Percentiles rank a stretch among this genome's conserved stretches.
phyloP scores from a whole-genome alignment of 176 grass and related monocot species.

The Lolium multiflorum region DNA sequence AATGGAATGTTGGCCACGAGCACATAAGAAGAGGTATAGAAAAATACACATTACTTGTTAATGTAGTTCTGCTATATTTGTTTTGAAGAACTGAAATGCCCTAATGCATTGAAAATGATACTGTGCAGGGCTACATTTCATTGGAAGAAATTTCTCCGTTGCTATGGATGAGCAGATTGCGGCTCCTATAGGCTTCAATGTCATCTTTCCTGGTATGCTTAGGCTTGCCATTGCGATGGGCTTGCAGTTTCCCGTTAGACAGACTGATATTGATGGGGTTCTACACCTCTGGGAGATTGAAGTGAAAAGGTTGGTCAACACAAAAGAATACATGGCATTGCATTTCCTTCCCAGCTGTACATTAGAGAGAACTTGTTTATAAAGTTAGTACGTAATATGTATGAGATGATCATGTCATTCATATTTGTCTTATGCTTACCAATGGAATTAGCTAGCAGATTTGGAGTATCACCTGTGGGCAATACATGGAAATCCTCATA shows the following conservation, averaged over 20 bases:
- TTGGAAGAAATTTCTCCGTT: constrained; percentile 46
- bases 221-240: constrained; percentile 44
- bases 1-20: constrained; percentile 59
- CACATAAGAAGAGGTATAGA: constrained; percentile 56
- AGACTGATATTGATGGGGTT: constrained; percentile 41
- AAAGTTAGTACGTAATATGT: background rate
- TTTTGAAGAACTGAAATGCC: background rate
- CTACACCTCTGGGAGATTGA: constrained; percentile 48
- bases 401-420: background rate
- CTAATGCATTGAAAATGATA: background rate
- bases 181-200: constrained; percentile 58
- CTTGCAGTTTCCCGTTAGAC: constrained; percentile 51
- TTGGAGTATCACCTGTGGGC: background rate
- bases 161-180: constrained; percentile 42
- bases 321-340: background rate
- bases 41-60: background rate
- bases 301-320: constrained; percentile 50
- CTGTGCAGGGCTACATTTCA: constrained; percentile 50
- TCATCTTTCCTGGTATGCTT: constrained; percentile 67
- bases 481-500: constrained; percentile 13
- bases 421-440: background rate
- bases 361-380: background rate
- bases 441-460: background rate
- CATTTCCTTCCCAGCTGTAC: background rate
- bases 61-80: background rate